A percentile compares a stretch with the other conserved stretches of the same genome.
Evolutionary conservation across 1,284 basidiomycete species (phyloP).

Genomic region (Porogramme epimiltina): DNA sequence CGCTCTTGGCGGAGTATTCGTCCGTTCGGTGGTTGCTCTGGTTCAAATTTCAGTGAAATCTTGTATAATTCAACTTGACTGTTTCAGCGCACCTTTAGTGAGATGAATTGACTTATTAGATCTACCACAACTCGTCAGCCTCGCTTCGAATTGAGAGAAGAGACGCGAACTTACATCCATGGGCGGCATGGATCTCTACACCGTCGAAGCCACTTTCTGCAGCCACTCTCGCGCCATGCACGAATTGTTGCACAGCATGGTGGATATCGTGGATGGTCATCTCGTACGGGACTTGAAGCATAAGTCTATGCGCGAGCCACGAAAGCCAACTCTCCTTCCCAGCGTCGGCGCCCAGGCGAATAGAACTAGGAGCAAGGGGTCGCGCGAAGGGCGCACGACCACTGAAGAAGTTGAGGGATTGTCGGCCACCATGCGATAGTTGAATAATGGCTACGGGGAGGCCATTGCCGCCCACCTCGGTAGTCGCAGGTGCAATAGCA

Average conservation of each 20-base stretch:
- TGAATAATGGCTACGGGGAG: slow-evolving; percentile 72
- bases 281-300: slow-evolving; percentile 67
- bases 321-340: slow-evolving; percentile 30
- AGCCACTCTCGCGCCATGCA: slow-evolving; percentile 70
- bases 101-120: slow-evolving; percentile 85
- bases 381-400: slow-evolving; percentile 62
- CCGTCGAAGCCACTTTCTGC: slow-evolving; percentile 84
- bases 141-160: background rate
- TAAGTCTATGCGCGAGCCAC: slow-evolving; percentile 44
- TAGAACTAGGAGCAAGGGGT: slow-evolving; percentile 75
- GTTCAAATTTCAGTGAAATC: background rate
- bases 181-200: slow-evolving; percentile 85
- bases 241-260: slow-evolving; percentile 66
- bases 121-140: slow-evolving; percentile 45
- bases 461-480: background rate
- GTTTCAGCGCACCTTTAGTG: slow-evolving; percentile 61
- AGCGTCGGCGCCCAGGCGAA: slow-evolving; percentile 48
- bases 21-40: slow-evolving; percentile 75
- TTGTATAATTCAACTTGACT: too few relatives aligned
- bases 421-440: slow-evolving; percentile 85
- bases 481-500: background rate
- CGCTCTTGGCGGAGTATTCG: slow-evolving; percentile 54
- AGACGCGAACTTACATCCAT: slow-evolving; percentile 69
- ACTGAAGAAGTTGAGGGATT: slow-evolving; percentile 75
- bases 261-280: slow-evolving; percentile 68